Conservation (phyloP, 306 rosid species). For the Cicer yamashitae region DNA sequence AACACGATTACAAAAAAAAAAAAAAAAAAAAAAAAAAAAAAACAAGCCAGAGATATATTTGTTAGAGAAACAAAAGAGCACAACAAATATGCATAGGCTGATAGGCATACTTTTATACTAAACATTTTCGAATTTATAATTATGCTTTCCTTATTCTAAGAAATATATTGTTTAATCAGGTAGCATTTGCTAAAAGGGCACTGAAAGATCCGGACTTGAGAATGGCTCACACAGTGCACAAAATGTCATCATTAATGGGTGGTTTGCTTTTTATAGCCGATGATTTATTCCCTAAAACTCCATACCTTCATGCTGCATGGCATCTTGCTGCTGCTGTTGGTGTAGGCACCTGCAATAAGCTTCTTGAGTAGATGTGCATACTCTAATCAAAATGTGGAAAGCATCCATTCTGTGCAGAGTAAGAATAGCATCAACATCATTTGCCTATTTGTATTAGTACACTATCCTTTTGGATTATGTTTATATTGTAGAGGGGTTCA, state of each 20-base stretch:
- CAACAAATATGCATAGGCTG: not conserved
- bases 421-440: conserved; percentile 37
- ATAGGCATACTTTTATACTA: not conserved
- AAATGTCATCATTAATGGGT: conserved; percentile 80
- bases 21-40: not conserved
- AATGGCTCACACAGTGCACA: conserved; percentile 79
- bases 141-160: conserved; percentile 1
- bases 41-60: not conserved
- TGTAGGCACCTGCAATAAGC: conserved; percentile 92
- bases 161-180: conserved; percentile 55
- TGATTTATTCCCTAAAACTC: conserved; percentile 78
- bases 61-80: not conserved
- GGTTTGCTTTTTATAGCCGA: conserved; percentile 86
- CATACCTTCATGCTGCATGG: conserved; percentile 97
- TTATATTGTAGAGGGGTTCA: conserved; percentile 28
- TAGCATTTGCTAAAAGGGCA: conserved; percentile 88
- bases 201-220: conserved; percentile 84
- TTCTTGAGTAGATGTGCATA: conserved; percentile 67
- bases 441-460: conserved; percentile 35
- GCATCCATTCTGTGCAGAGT: conserved; percentile 25
- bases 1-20: not conserved
- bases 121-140: not conserved
- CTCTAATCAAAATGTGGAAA: conserved; percentile 35
- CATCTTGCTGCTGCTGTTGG: conserved; percentile 98
- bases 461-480: conserved; percentile 29